Base-by-base conservation (phyloP, 176 grass and related monocot genomes). In the Phoenix dactylifera region DNA sequence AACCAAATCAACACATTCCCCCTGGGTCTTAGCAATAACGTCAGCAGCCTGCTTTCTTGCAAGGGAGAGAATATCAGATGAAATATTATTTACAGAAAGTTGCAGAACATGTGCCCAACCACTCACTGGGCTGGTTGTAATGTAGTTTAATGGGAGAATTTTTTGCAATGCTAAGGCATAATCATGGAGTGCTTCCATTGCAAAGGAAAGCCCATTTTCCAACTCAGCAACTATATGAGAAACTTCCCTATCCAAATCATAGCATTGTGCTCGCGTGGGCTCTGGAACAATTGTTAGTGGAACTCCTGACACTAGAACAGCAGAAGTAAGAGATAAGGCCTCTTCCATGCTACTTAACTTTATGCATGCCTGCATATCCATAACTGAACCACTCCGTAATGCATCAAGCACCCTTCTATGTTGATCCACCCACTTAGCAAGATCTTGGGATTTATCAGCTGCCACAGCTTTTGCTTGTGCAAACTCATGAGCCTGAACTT, bases 241-340 rank as follows among this genome's bases (percentile, higher is more conserved):
- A 74, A 96, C 70, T 74, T 96, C 91, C 68, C 68, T 90, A 58
- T 96, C 91, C 74, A 96, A 72, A 68, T 96, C 91, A 82, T 71
- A 78, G 70, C 91, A 96, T 4, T 84, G 86, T 22, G 78, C 80
- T 71, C 77, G 85, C 53, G 86, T 87, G 61, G 91, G 91, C 66
- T 96, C 91, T 71, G 91, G 91, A 57, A 96, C 83, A 62, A 96
- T 77, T 72, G 91, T 84, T 75, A 96, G 83, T 61, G 91, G 91
- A 48, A 96, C 86, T 62, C 80, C 86, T 71, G 91, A 96, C 28
- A 72, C 62, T 68, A 77, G 61, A 59, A 90, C 91, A 64, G 91
- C 70, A 55, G 83, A 90, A 74, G 68, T 77, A 85, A 96, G 83
- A 74, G 85, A 89, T 48, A 96, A 80, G 58, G 79, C 59, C 59